phyloP scores from a whole-genome alignment of 192 early-diverging fungal species.

The Rhizophagus sp. region DNA sequence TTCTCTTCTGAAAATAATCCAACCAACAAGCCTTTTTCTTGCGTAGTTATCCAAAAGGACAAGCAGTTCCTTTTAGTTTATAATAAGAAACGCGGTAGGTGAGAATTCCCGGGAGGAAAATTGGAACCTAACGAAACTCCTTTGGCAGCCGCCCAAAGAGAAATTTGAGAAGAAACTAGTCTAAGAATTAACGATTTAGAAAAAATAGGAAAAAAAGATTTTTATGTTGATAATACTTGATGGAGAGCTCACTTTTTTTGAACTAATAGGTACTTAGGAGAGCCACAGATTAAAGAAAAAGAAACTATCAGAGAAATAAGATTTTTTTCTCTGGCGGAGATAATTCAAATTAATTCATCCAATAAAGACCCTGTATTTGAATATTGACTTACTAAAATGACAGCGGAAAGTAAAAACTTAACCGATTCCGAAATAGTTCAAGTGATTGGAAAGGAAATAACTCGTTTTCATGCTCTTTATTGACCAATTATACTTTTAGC shows the following conservation, averaged over 20 bases:
- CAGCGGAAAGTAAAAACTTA: neutral
- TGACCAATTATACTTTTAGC: neutral
- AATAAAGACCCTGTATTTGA: neutral
- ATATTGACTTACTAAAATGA: too few species aligned
- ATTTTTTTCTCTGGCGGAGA: neutral
- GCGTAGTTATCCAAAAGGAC: constrained; percentile 20
- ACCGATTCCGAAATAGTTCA: neutral
- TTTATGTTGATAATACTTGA: constrained; percentile 10
- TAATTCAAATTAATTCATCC: neutral
- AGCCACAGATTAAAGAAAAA: neutral
- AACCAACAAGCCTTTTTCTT: neutral
- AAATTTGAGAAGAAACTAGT: constrained; percentile 22
- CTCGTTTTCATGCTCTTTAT: constrained; percentile 7
- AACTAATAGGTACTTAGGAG: neutral
- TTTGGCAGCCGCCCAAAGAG: constrained; percentile 6
- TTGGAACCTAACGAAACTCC: neutral
- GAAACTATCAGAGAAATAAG: neutral
- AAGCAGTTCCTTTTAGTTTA: neutral
- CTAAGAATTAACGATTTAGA: constrained; percentile 11
- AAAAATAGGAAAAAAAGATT: constrained; percentile 1
- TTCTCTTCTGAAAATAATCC: neutral
- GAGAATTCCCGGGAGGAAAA: constrained; percentile 1
- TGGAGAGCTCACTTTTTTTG: neutral
- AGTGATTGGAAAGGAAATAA: neutral
- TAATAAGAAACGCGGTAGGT: neutral